Percentiles rank a stretch among this genome's conserved stretches.
Conservation (phyloP, 176 grass and related monocot genomes). For the Thalia dealbata region DNA sequence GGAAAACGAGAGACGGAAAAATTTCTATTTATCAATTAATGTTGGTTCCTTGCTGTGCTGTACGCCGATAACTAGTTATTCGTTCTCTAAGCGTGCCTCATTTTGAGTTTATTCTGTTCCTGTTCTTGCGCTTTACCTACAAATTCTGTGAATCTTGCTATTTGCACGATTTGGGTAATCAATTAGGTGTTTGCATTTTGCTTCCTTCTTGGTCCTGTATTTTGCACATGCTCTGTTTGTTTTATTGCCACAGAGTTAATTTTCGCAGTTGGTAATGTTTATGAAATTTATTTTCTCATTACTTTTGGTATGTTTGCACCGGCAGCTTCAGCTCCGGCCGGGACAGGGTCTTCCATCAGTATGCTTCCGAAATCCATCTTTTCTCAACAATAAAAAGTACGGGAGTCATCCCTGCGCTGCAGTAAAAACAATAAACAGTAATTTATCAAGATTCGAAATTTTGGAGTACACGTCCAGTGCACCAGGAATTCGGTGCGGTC, state of each 20-base stretch:
- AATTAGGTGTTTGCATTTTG: background rate
- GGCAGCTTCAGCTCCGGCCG: constrained; percentile 45
- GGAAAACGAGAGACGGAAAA: background rate
- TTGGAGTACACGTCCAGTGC: constrained; percentile 32
- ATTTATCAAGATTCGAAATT: constrained; percentile 25
- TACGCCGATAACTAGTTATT: background rate
- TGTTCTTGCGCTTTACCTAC: background rate
- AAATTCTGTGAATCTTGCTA: background rate
- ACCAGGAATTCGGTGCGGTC: constrained; percentile 27
- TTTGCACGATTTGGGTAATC: background rate
- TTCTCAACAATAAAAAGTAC: constrained; percentile 20
- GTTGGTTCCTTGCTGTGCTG: background rate
- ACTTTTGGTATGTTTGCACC: background rate
- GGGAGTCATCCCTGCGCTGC: constrained; percentile 22
- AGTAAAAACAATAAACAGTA: constrained; percentile 29
- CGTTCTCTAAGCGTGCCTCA: background rate
- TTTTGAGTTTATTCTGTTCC: background rate
- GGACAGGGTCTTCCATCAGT: constrained; percentile 35
- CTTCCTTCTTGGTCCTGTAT: background rate
- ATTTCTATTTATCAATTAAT: background rate
- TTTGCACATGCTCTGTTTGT: background rate
- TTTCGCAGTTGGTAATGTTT: background rate
- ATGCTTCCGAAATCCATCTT: constrained; percentile 23
- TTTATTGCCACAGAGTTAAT: background rate
- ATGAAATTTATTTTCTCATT: background rate